These are phyloP conservation scores for Clausena lansium DNA, from an alignment of 345 rosid genomes.

Conservation along the genomic window DNA sequence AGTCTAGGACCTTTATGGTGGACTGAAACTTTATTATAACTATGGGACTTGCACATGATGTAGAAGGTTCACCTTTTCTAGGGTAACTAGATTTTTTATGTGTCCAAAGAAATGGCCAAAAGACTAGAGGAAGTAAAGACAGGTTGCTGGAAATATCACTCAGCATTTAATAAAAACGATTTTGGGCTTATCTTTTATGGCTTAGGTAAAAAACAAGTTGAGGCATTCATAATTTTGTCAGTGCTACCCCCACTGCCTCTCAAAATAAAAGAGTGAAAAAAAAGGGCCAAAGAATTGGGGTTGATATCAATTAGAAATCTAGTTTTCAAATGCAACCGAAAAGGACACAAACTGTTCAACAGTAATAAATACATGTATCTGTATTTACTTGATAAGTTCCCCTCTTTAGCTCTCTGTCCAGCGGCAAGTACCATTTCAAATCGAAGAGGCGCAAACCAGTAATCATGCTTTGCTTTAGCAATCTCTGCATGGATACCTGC, in stretches of 20 bases:
- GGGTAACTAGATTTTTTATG: too few species aligned
- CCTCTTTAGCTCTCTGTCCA: constrained; percentile 67
- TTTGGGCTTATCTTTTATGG: too few species aligned
- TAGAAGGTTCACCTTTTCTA: too few species aligned
- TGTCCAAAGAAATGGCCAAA: too few species aligned
- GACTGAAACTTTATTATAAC: too few species aligned
- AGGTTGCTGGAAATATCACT: too few species aligned
- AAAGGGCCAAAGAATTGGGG: neutral
- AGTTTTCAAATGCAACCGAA: neutral
- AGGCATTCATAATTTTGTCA: constrained; percentile 3
- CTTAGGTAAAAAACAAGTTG: constrained; percentile 13
- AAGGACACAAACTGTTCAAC: neutral
- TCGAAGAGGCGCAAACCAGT: constrained; percentile 94
- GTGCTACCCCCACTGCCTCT: neutral
- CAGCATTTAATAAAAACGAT: too few species aligned
- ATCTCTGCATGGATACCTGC: constrained; percentile 80
- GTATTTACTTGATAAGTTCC: constrained; percentile 37
- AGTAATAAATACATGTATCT: neutral
- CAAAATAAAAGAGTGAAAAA: neutral
- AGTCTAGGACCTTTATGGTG: too few species aligned
- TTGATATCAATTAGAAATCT: neutral
- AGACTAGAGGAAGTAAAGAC: too few species aligned
- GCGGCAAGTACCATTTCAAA: constrained; percentile 68
- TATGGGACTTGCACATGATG: too few species aligned
- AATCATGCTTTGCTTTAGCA: constrained; percentile 60